Evolutionary conservation across 2,329 filamentous ascomycete species (phyloP).

Genomic region (Aureobasidium subglaciale): DNA sequence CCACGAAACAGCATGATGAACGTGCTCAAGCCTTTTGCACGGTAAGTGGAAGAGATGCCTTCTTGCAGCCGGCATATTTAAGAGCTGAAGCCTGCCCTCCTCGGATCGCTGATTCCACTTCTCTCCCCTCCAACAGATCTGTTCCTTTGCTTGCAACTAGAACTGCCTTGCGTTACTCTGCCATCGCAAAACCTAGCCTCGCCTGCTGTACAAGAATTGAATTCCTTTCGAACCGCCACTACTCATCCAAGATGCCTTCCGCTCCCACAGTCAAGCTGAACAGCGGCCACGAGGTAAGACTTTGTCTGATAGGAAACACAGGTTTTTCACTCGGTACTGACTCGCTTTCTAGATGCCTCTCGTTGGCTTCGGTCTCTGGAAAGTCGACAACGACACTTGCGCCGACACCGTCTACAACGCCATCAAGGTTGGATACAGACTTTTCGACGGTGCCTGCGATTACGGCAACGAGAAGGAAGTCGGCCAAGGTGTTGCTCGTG

Average conservation of each 20-base stretch:
- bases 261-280: constrained; percentile 30
- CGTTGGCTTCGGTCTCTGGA: constrained; percentile 76
- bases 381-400: constrained; percentile 66
- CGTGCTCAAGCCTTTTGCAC: constrained; percentile 15
- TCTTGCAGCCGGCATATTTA: not conserved
- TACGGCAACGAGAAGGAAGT: constrained; percentile 78
- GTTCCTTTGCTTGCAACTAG: constrained; percentile 7
- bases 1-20: constrained; percentile 13
- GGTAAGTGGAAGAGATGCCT: not conserved
- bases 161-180: not conserved
- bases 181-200: constrained; percentile 9
- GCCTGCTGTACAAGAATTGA: constrained; percentile 2
- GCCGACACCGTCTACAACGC: constrained; percentile 72
- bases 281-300: constrained; percentile 30
- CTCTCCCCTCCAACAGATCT: constrained; percentile 16
- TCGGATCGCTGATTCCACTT: constrained; percentile 10
- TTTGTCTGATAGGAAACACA: no score
- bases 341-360: constrained; percentile 54
- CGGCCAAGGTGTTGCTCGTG: constrained; percentile 68
- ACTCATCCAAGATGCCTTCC: constrained; percentile 24
- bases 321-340: not conserved
- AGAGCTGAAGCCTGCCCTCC: constrained; percentile 1
- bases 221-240: not conserved
- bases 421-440: constrained; percentile 54
- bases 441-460: constrained; percentile 58